Evolutionary conservation across 805 yeast species (phyloP).

Genomic region (Sungouiella thailandica): DNA sequence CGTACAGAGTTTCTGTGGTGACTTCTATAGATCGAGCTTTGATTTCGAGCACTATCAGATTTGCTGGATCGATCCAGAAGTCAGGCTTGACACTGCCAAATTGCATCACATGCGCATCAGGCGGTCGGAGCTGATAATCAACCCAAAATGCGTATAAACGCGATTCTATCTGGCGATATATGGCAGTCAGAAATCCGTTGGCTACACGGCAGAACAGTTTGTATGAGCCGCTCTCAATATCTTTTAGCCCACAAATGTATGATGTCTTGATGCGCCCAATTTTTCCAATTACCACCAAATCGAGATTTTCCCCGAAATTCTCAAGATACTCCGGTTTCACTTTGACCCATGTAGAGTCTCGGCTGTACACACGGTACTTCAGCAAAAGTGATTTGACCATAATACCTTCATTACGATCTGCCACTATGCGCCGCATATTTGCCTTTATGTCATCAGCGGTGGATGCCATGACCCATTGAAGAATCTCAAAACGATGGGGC

Average conservation of each 20-base stretch:
- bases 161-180: conserved; percentile 54
- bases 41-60: conserved; percentile 75
- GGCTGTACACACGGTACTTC: conserved; percentile 54
- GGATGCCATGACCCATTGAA: conserved; percentile 35
- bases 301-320: conserved; percentile 83
- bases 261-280: conserved; percentile 67
- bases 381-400: conserved; percentile 63
- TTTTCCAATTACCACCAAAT: conserved; percentile 72
- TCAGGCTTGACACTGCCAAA: conserved; percentile 64
- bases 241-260: conserved; percentile 68
- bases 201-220: conserved; percentile 75
- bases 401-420: conserved; percentile 72
- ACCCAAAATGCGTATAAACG: conserved; percentile 61
- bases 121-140: conserved; percentile 26
- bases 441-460: conserved; percentile 49
- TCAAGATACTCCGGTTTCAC: conserved; percentile 87
- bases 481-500: conserved; percentile 46
- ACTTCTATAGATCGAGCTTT: conserved; percentile 71
- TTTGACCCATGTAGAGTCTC: conserved; percentile 74
- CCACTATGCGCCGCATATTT: conserved; percentile 55
- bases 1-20: conserved; percentile 42
- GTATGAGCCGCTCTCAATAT: conserved; percentile 40
- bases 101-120: conserved; percentile 29
- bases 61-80: conserved; percentile 74
- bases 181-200: conserved; percentile 71